Base-by-base conservation (phyloP, 2,329 filamentous ascomycete species). In the Leptographium flavum region DNA sequence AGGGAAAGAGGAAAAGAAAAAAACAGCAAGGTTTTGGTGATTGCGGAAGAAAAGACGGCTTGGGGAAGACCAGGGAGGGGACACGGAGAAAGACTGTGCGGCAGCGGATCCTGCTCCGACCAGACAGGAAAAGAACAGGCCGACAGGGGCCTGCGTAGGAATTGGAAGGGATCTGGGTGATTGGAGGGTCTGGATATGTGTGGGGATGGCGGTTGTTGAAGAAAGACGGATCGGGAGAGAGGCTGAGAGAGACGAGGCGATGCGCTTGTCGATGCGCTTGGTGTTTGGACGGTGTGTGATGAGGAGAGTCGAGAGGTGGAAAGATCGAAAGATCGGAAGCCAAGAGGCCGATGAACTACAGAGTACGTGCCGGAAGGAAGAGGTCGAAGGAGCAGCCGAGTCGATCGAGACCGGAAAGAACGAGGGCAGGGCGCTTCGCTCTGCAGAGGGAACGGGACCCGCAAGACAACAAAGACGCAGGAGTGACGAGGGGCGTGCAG, bases 71-170 rank as follows among this genome's bases (percentile, higher is more conserved):
- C 15, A 39, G 23, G 37, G 42, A 14, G 27, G 33, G 22, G 23
- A 32, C 21, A 13, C 21, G 23, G 15, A 17, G 36, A 45, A n/a
- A 28, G 28, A 33, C 25, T 42, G 40, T 42, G 40, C 30, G 40
- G 30, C 37, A 30, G 22, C 30, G 25, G 35, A 17, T n/a, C 19
- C 42, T 22, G 11, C 5, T 14, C 27, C 30, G 28, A n/a, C 28
- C 14, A 33, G 39, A 40, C 35, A 42, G 8, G 15, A 39, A 33
- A 35, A 28, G 14, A 35, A 28, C 41, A 30, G 39, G 42, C 37
- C 9, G 44, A 42, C 47, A 48, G 50, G 50, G 50, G 48, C 37
- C 31, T 50, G 50, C 47, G 44, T 50, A 47, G 51, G 45, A 49
- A 48, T 45, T 38, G 47, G 40, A 48, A 42, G 45, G 33, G 38